Percentiles rank a stretch among this genome's conserved stretches.
Evolutionary conservation across 371 early-diverging fungal species (phyloP).

Genomic region (Rhizomucor pusillus): DNA sequence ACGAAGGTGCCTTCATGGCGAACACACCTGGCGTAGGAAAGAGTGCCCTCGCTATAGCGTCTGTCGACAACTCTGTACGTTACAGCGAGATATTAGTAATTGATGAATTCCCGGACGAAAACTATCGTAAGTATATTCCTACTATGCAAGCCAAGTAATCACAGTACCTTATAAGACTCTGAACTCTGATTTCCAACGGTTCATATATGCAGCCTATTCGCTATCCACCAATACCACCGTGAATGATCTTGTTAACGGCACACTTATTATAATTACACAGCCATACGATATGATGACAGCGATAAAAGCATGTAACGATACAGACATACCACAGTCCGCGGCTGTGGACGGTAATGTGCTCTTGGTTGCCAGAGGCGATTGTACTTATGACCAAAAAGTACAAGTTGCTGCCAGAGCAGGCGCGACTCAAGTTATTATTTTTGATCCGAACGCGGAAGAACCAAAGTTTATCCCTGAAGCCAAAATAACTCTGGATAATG

Average conservation of each 20-base stretch:
- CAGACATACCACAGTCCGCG: slow-evolving; percentile 2
- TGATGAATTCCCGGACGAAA: slow-evolving; percentile 10
- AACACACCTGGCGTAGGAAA: slow-evolving; percentile 46
- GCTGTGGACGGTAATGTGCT: slow-evolving; percentile 27
- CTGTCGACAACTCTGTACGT: slow-evolving; percentile 49
- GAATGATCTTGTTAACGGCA: slow-evolving; percentile 21
- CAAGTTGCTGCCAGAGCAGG: slow-evolving; percentile 29
- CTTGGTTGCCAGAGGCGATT: slow-evolving; percentile 52
- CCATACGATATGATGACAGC: slow-evolving; percentile 3
- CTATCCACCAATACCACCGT: slow-evolving; percentile 21
- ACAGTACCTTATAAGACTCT: no score
- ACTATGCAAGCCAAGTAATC: no score
- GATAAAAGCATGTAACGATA: slow-evolving; percentile 4
- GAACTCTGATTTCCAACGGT: no score
- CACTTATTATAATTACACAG: slow-evolving; percentile 8
- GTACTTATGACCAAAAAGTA: slow-evolving; percentile 49
- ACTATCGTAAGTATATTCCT: slow-evolving; percentile 25
- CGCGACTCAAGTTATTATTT: slow-evolving; percentile 56
- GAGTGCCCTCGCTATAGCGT: slow-evolving; percentile 57
- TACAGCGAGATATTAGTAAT: slow-evolving; percentile 14
- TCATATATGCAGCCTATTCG: slow-evolving; percentile 20
- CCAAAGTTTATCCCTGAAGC: slow-evolving; percentile 7
- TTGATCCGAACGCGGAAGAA: slow-evolving; percentile 22
- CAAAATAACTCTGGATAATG: slow-evolving; percentile 10
- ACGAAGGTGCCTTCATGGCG: slow-evolving; percentile 42